Evolutionary conservation across 306 rosid genomes (phyloP).

Genomic region (Lablab purpureus): DNA sequence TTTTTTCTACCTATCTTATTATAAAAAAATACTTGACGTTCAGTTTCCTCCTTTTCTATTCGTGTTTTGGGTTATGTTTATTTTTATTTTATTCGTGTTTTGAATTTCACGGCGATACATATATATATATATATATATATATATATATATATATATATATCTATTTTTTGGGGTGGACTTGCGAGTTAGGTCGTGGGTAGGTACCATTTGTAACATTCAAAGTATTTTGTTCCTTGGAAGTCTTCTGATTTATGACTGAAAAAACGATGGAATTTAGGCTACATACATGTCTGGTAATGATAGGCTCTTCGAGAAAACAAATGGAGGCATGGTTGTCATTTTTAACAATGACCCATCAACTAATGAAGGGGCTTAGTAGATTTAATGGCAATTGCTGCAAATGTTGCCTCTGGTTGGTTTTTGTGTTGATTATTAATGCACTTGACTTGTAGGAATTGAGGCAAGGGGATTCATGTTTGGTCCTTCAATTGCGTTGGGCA

Average conservation of each 20-base stretch:
- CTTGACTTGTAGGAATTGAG: conserved; percentile 73
- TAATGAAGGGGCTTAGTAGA: neutral
- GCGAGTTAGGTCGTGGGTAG: neutral
- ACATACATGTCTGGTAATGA: conserved; percentile 3
- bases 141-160: no score
- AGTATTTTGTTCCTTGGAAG: neutral
- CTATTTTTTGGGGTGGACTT: neutral
- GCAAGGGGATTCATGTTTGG: conserved; percentile 99
- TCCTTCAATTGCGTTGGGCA: conserved; percentile 86
- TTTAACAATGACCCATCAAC: conserved; percentile 13
- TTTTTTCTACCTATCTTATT: neutral
- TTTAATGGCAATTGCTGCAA: neutral
- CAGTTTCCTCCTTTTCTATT: neutral
- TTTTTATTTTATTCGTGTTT: neutral
- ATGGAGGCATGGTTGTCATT: neutral
- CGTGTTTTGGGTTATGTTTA: neutral
- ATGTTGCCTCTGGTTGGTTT: conserved; percentile 31
- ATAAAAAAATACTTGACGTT: neutral
- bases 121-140: no score
- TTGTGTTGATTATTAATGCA: conserved; percentile 24
- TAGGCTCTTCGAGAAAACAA: conserved; percentile 5
- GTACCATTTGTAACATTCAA: neutral
- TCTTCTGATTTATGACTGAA: conserved; percentile 23
- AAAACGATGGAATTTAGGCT: conserved; percentile 3
- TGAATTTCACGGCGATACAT: neutral